Evolutionary conservation across 2,329 filamentous ascomycete genomes (phyloP).

Genomic region (Phialocephala subalpina): DNA sequence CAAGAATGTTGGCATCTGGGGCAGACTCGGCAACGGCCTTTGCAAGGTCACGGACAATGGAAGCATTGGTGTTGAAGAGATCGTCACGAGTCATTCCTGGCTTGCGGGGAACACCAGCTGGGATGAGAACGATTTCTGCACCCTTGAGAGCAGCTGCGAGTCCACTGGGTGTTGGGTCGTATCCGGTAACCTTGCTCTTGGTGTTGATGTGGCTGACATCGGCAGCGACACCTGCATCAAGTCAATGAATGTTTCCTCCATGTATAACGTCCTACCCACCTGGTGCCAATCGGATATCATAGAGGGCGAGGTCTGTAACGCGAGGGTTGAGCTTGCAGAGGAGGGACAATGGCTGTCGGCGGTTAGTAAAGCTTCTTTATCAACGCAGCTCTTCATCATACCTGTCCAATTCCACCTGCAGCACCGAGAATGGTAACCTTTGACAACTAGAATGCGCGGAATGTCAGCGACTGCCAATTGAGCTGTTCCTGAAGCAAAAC

Average conservation of each 20-base stretch:
- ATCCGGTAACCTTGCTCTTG: conserved; percentile 92
- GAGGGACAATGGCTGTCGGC: conserved; percentile 82
- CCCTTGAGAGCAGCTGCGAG: conserved; percentile 83
- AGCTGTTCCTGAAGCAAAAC: conserved; percentile 14
- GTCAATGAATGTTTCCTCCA: conserved; percentile 2
- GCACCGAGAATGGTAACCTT: conserved; percentile 98
- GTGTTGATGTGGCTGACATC: conserved; percentile 99
- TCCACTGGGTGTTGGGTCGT: conserved; percentile 78
- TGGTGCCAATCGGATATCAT: conserved; percentile 94
- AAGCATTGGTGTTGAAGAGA: conserved; percentile 99
- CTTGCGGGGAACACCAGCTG: conserved; percentile 92
- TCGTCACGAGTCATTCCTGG: conserved; percentile 99
- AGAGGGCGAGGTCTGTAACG: conserved; percentile 89
- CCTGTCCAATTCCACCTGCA: conserved; percentile 90
- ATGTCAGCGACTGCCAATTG: conserved; percentile 37
- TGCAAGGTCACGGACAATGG: conserved; percentile 97
- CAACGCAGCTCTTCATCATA: neutral
- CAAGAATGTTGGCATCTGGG: conserved; percentile 92
- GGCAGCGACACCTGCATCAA: conserved; percentile 83
- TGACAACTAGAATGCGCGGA: conserved; percentile 71
- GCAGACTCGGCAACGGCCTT: conserved; percentile 90
- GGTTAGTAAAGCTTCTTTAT: neutral
- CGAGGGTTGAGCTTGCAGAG: conserved; percentile 98
- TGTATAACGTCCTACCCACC: conserved; percentile 63
- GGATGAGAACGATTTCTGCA: conserved; percentile 94